Conservation (phyloP, 306 rosid species). For the Cicer judaicum region DNA sequence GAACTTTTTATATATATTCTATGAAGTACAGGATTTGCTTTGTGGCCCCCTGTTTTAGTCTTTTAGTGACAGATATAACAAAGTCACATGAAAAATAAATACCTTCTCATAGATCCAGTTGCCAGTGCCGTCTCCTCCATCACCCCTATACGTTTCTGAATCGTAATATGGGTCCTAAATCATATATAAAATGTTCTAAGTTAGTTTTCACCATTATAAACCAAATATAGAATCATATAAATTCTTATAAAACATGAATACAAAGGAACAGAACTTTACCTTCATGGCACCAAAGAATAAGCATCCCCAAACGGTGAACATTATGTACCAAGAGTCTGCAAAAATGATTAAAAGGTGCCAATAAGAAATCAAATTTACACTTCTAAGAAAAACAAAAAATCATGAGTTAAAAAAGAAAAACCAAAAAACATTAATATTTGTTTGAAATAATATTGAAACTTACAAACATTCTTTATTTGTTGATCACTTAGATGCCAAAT, state of each 20-base stretch:
- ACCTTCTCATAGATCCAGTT: slow-evolving; percentile 94
- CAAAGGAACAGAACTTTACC: slow-evolving; percentile 46
- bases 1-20: no score
- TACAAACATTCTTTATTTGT: slow-evolving; percentile 82
- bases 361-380: slow-evolving; percentile 8
- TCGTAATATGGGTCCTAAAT: slow-evolving; percentile 88
- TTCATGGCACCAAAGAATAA: slow-evolving; percentile 91
- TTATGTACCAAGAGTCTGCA: slow-evolving; percentile 49
- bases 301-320: slow-evolving; percentile 95
- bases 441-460: slow-evolving; percentile 21
- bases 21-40: not conserved
- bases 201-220: not conserved
- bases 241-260: not conserved
- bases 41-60: not conserved
- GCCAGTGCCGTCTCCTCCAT: slow-evolving; percentile 90
- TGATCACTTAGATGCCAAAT: slow-evolving; percentile 65
- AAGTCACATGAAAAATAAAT: slow-evolving; percentile 8
- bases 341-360: not conserved
- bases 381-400: not conserved
- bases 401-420: not conserved
- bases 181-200: not conserved
- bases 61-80: not conserved
- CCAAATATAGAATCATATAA: not conserved
- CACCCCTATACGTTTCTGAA: slow-evolving; percentile 76
- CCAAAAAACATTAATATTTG: not conserved